phyloP scores from a whole-genome alignment of 805 yeast species.

The Starmerella lactis-condensi region DNA sequence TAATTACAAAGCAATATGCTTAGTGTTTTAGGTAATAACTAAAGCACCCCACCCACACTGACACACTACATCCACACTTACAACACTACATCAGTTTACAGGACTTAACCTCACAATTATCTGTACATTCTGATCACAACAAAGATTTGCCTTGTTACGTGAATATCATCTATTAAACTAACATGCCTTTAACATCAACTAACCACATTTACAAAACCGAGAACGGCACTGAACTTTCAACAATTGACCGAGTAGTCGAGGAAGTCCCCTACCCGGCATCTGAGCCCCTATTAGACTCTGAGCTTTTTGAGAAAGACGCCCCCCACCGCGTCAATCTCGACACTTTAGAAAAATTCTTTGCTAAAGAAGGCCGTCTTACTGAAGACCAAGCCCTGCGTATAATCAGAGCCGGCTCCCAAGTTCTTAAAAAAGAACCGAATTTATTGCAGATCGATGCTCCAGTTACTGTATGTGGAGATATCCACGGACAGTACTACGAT shows the following conservation, averaged over 20 bases:
- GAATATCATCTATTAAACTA: neutral
- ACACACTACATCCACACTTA: too few species aligned
- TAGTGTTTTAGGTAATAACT: too few species aligned
- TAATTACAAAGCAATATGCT: too few species aligned
- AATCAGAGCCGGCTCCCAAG: slow-evolving; percentile 41
- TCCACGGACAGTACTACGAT: slow-evolving; percentile 92
- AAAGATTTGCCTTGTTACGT: too few species aligned
- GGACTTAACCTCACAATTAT: too few species aligned
- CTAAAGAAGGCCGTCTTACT: slow-evolving; percentile 60
- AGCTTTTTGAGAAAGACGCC: slow-evolving; percentile 42
- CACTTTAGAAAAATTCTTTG: slow-evolving; percentile 56
- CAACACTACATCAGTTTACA: too few species aligned
- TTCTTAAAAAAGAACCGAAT: slow-evolving; percentile 57
- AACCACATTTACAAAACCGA: slow-evolving; percentile 13
- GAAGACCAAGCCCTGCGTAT: slow-evolving; percentile 55
- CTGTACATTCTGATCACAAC: too few species aligned
- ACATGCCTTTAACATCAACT: neutral
- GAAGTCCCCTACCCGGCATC: slow-evolving; percentile 52
- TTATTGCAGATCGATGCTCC: slow-evolving; percentile 73
- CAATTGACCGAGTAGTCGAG: slow-evolving; percentile 39
- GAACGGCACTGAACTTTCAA: slow-evolving; percentile 38
- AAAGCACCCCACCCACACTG: too few species aligned
- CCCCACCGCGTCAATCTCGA: slow-evolving; percentile 42
- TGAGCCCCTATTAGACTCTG: slow-evolving; percentile 43
- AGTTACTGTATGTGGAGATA: slow-evolving; percentile 87